Conservation (phyloP, 139 green algal species). For the Closterium sp. region DNA sequence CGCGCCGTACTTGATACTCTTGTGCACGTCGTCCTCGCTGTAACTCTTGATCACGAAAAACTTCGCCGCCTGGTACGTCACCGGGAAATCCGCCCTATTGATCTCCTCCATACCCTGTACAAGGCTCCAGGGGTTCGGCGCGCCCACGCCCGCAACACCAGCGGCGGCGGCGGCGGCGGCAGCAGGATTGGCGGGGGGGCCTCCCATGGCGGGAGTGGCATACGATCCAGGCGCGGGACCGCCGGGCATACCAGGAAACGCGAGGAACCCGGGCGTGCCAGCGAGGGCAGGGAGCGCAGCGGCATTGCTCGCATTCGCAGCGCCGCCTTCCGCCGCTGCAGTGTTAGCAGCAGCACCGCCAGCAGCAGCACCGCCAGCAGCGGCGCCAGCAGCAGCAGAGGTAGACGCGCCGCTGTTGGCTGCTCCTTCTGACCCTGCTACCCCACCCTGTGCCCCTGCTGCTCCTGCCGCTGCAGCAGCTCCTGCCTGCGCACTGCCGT, state of each 20-base stretch:
- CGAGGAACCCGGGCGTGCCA: not conserved
- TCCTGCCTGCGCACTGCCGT: not conserved
- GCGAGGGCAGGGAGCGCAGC: not conserved
- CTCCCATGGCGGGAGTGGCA: not conserved
- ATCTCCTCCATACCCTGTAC: not conserved
- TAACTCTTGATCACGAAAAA: constrained; percentile 61
- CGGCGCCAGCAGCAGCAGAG: not conserved
- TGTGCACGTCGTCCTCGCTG: constrained; percentile 58
- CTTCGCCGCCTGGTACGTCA: constrained; percentile 16
- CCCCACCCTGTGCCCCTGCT: not conserved
- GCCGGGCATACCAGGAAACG: not conserved
- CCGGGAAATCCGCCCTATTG: constrained; percentile 40
- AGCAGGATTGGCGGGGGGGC: not conserved
- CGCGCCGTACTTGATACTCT: constrained; percentile 55
- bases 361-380: not conserved
- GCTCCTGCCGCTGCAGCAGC: not conserved
- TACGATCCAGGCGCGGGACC: not conserved
- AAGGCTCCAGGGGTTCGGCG: not conserved
- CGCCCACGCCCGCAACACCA: not conserved
- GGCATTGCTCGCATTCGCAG: not conserved
- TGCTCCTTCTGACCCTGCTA: not conserved
- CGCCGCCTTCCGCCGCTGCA: not conserved
- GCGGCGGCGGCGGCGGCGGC: not conserved
- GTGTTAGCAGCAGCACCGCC: not conserved
- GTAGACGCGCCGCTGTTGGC: not conserved